Evolutionary conservation across 2,329 filamentous ascomycete genomes (phyloP).

Genomic region (Fusarium domesticum): DNA sequence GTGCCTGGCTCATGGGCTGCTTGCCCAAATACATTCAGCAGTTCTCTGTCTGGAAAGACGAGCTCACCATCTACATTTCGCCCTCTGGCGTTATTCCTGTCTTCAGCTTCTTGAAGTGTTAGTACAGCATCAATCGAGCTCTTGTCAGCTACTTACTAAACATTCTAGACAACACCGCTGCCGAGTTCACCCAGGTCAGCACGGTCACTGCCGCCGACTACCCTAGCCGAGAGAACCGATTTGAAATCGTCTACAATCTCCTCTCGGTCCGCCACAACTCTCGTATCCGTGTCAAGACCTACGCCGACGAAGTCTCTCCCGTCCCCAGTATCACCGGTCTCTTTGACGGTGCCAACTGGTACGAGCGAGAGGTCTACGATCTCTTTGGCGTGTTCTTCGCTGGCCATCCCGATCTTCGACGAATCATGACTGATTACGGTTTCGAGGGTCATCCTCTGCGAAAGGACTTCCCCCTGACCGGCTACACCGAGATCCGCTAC

Average conservation of each 20-base stretch:
- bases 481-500: slow-evolving; percentile 96
- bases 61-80: slow-evolving; percentile 89
- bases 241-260: slow-evolving; percentile 97
- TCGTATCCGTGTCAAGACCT: slow-evolving; percentile 96
- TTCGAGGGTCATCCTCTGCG: slow-evolving; percentile 96
- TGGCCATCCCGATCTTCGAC: slow-evolving; percentile 88
- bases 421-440: slow-evolving; percentile 99
- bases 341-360: slow-evolving; percentile 97
- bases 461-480: slow-evolving; percentile 97
- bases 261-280: slow-evolving; percentile 95
- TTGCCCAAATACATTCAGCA: slow-evolving; percentile 98
- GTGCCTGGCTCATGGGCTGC: slow-evolving; percentile 93
- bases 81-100: slow-evolving; percentile 86
- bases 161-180: slow-evolving; percentile 78
- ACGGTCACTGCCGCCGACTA: slow-evolving; percentile 95
- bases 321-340: slow-evolving; percentile 84
- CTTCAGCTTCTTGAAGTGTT: slow-evolving; percentile 87
- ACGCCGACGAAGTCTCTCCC: slow-evolving; percentile 91
- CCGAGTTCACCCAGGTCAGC: slow-evolving; percentile 91
- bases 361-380: slow-evolving; percentile 96
- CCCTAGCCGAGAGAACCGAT: slow-evolving; percentile 90
- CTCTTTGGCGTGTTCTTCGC: slow-evolving; percentile 96
- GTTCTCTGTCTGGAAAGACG: slow-evolving; percentile 99
- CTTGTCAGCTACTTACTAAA: slow-evolving; percentile 7
- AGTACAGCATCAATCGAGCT: slow-evolving; percentile 15